Conservation (phyloP, 352 stramenopile species). For the Globisporangium yorkense region DNA sequence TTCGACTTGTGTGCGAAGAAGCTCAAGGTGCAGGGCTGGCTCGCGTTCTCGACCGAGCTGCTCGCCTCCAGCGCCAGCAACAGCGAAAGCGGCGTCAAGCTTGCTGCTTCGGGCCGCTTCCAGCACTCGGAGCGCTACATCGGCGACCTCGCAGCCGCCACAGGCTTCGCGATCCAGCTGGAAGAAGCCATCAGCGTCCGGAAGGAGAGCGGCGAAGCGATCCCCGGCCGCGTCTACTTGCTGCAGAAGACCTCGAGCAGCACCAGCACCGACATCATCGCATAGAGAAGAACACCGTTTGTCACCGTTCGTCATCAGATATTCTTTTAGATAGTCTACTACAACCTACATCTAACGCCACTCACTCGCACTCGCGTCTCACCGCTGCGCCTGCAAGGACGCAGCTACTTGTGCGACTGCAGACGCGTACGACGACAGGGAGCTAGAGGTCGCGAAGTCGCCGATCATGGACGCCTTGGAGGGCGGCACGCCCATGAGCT, state of each 20-base stretch:
- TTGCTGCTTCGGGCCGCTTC: constrained; percentile 71
- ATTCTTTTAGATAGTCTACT: not conserved
- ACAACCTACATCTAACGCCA: not conserved
- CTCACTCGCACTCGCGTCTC: not conserved
- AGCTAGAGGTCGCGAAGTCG: constrained; percentile 9
- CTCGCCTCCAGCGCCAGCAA: constrained; percentile 9
- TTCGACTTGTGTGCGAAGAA: constrained; percentile 43
- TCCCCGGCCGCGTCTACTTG: constrained; percentile 60
- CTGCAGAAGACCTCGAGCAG: constrained; percentile 16
- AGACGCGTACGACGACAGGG: constrained; percentile 5
- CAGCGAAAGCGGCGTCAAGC: constrained; percentile 24
- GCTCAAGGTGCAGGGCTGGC: constrained; percentile 32
- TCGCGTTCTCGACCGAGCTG: constrained; percentile 72
- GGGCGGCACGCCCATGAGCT: constrained; percentile 56
- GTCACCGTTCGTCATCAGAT: not conserved
- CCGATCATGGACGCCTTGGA: constrained; percentile 17
- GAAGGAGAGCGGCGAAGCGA: constrained; percentile 70
- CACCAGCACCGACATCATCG: not conserved
- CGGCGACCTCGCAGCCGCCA: constrained; percentile 20
- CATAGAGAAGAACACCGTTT: not conserved
- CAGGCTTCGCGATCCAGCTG: constrained; percentile 33
- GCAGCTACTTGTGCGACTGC: not conserved
- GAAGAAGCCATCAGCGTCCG: constrained; percentile 48
- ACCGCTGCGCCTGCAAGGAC: constrained; percentile 11
- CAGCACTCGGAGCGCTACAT: constrained; percentile 74